Evolutionary conservation across 2,329 filamentous ascomycete species (phyloP).

Genomic region (Pseudogymnoascus sp.): DNA sequence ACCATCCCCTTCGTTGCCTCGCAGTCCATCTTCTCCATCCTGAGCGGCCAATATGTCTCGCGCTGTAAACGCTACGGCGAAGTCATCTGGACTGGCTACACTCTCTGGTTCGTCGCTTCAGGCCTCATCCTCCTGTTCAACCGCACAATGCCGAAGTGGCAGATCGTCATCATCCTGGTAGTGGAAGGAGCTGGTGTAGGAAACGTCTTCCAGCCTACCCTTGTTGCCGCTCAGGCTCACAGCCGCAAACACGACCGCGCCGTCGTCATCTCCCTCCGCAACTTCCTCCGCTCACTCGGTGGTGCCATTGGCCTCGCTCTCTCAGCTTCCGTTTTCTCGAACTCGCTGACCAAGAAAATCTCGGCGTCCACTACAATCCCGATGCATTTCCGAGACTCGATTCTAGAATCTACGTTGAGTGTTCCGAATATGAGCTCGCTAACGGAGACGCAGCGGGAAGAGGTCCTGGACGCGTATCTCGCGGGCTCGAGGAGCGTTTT

Average conservation of each 20-base stretch:
- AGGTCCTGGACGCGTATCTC: constrained; percentile 42
- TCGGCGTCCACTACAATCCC: constrained; percentile 16
- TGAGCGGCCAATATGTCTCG: constrained; percentile 50
- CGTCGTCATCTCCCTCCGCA: constrained; percentile 52
- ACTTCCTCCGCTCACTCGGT: constrained; percentile 52
- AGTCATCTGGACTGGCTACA: constrained; percentile 39
- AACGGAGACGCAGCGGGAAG: constrained; percentile 20
- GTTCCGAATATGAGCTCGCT: constrained; percentile 20
- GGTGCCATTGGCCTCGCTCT: constrained; percentile 50
- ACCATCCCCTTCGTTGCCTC: constrained; percentile 40
- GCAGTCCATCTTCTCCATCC: constrained; percentile 38
- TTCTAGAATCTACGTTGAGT: constrained; percentile 21
- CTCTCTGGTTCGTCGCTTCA: constrained; percentile 38
- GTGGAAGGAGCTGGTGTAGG: constrained; percentile 46
- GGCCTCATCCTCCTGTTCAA: constrained; percentile 44
- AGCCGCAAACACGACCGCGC: constrained; percentile 48
- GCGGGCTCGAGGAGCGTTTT: constrained; percentile 47
- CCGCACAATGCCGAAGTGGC: constrained; percentile 34
- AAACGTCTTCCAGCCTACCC: constrained; percentile 36
- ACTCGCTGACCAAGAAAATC: constrained; percentile 23
- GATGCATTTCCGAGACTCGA: constrained; percentile 12
- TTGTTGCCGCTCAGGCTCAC: constrained; percentile 51
- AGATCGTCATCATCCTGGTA: constrained; percentile 42
- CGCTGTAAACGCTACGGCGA: constrained; percentile 48
- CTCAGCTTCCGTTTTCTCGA: constrained; percentile 41